These are phyloP conservation scores for Solanum pinnatisectum DNA, from an alignment of 257 asterid species.

Conservation along the genomic window DNA sequence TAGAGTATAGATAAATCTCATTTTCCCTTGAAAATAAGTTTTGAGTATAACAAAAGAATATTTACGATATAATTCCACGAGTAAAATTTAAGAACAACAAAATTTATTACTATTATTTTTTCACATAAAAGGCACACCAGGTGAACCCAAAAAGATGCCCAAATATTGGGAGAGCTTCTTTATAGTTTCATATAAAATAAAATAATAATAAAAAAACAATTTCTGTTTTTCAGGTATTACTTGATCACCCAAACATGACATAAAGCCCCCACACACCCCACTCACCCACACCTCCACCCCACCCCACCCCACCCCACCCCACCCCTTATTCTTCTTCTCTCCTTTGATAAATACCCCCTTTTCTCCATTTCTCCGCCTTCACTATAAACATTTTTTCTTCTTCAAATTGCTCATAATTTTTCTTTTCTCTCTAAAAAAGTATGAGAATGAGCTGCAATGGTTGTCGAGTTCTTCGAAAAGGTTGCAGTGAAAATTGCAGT, in stretches of 20 bases:
- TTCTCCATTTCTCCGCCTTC: slow-evolving; percentile 2
- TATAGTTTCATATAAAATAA: neutral
- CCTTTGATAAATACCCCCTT: neutral
- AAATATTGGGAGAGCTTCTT: neutral
- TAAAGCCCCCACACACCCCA: neutral
- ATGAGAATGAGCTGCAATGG: slow-evolving; percentile 81
- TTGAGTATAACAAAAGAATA: too few species aligned
- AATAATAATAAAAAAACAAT: neutral
- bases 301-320: neutral
- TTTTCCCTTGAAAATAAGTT: neutral
- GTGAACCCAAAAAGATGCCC: neutral
- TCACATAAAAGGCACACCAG: neutral
- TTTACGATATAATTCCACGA: accelerated
- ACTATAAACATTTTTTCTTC: neutral
- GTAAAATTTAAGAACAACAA: accelerated
- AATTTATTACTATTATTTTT: too few species aligned
- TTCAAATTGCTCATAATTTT: neutral
- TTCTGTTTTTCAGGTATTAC: neutral
- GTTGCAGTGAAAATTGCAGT: slow-evolving; percentile 51
- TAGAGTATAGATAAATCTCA: neutral
- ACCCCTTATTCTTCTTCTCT: neutral
- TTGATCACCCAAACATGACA: slow-evolving; percentile 5
- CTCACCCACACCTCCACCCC: neutral
- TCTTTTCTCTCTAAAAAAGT: neutral
- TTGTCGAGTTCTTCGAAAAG: slow-evolving; percentile 79